Conservation (phyloP, 345 rosid species). For the Populus alba region DNA sequence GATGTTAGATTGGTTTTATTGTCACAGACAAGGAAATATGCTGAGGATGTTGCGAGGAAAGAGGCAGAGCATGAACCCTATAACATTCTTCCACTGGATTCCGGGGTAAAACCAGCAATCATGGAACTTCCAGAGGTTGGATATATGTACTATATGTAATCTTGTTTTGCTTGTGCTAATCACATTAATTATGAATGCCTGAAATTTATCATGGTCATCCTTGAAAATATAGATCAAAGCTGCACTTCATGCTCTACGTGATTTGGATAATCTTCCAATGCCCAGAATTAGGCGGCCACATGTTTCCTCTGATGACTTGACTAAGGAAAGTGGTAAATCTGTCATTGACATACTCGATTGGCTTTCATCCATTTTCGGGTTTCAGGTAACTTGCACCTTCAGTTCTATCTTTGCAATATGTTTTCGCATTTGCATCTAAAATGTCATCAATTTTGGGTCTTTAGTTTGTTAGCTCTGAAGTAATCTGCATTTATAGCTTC, state of each 20-base stretch:
- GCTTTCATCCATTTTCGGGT: slow-evolving; percentile 89
- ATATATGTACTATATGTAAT: slow-evolving; percentile 14
- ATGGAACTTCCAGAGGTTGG: slow-evolving; percentile 94
- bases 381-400: slow-evolving; percentile 65
- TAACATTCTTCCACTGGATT: slow-evolving; percentile 83
- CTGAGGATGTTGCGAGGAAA: slow-evolving; percentile 60
- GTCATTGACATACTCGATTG: slow-evolving; percentile 76
- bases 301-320: slow-evolving; percentile 24
- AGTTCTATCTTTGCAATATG: slow-evolving; percentile 13
- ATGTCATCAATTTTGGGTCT: too few species aligned
- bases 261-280: slow-evolving; percentile 63
- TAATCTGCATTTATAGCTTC: background rate
- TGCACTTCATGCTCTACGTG: slow-evolving; percentile 59
- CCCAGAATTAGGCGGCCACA: slow-evolving; percentile 26
- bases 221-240: slow-evolving; percentile 62
- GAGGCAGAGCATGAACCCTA: slow-evolving; percentile 55
- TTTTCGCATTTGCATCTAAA: slow-evolving; percentile 4
- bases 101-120: slow-evolving; percentile 61
- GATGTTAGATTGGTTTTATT: slow-evolving; percentile 15
- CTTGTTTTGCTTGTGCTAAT: slow-evolving; percentile 10
- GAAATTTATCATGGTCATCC: slow-evolving; percentile 13
- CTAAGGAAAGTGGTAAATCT: slow-evolving; percentile 44
- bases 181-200: slow-evolving; percentile 4
- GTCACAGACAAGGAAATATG: slow-evolving; percentile 55
- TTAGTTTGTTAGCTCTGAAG: background rate